Percentiles rank a stretch among this genome's conserved stretches.
These are phyloP conservation scores for Zymoseptoria ardabiliae DNA, from an alignment of 2,329 filamentous ascomycete genomes.

Conservation along the genomic window DNA sequence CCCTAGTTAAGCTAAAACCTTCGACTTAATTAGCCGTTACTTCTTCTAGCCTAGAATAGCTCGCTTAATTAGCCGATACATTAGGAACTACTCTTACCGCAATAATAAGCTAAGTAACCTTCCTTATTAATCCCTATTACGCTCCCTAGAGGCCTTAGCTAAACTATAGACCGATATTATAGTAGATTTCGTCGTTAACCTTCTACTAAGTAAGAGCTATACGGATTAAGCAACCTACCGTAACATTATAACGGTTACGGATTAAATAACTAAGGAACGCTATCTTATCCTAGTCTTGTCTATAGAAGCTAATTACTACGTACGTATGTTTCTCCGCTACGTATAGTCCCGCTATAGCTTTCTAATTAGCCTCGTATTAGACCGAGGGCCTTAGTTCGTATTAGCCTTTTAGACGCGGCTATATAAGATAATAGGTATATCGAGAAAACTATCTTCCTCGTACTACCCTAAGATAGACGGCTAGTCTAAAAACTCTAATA, in stretches of 20 bases:
- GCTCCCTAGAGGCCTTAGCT: neutral
- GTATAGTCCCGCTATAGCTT: neutral
- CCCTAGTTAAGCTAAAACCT: too few species aligned
- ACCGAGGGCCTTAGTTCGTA: neutral
- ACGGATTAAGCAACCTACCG: too few species aligned
- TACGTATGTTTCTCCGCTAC: neutral
- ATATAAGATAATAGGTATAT: neutral
- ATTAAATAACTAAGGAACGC: neutral
- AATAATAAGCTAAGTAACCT: too few species aligned
- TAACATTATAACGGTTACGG: neutral
- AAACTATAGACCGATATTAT: neutral
- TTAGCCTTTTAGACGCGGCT: slow-evolving; percentile 1
- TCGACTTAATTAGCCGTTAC: too few species aligned
- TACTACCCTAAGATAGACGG: neutral
- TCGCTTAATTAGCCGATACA: too few species aligned
- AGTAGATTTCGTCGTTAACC: neutral
- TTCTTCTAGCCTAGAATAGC: too few species aligned
- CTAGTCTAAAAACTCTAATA: neutral
- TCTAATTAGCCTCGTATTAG: neutral
- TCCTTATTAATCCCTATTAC: neutral
- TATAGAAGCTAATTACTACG: neutral
- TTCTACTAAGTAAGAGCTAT: neutral
- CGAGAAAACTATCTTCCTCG: neutral
- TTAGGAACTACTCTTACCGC: too few species aligned
- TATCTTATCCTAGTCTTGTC: neutral